Base-by-base conservation (phyloP, 2,329 filamentous ascomycete genomes). In the Xylaria sp. region DNA sequence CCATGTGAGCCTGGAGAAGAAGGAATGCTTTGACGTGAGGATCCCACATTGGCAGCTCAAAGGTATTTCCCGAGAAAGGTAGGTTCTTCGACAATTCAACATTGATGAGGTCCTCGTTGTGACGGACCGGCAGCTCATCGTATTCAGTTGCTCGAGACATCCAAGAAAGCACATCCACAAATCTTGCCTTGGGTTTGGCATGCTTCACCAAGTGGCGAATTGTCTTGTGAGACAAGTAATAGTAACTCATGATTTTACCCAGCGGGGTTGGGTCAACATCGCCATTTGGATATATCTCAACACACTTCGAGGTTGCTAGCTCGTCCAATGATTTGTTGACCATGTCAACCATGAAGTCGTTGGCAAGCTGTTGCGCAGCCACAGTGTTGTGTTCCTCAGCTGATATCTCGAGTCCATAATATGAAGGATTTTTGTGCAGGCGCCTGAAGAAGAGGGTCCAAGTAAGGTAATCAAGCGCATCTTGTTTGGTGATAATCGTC, bases 371-470 rank as follows among this genome's bases (percentile, higher is more conserved):
- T 75, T 97, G 94, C 0, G 96, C 94, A 6, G 87, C 84, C 31
- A 93, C 88, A 8, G 90, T 94, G 74, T 93, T 96, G 78, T 97
- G 93, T 70, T 97, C 93, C 70, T 97, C 94, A 0, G 92, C 90
- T 0, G 92, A 92, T 46, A 99, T 95, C 74, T 97, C 91, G 0
- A 99, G 87, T 0, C 96, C 96, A 71, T 99, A 99, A 79, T 97
- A 99, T 0, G 94, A 96, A 1, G 95, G 95, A 71, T 99, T 99
- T 82, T 99, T 99, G 81, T 99, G 95, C 40, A 99, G 80, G 11
- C 95, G 86, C 2, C 96, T 88, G 84, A 99, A 99, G 85, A 99
- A 99, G 82, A 99, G 99, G 0, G 96, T 99, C 95, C 96, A 99
- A 0, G 95, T 99, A 56, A 99, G 80, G 74, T 99, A 99, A 77